Conservation (phyloP, 2,329 filamentous ascomycete genomes). For the Hymenoscyphus occultus region DNA sequence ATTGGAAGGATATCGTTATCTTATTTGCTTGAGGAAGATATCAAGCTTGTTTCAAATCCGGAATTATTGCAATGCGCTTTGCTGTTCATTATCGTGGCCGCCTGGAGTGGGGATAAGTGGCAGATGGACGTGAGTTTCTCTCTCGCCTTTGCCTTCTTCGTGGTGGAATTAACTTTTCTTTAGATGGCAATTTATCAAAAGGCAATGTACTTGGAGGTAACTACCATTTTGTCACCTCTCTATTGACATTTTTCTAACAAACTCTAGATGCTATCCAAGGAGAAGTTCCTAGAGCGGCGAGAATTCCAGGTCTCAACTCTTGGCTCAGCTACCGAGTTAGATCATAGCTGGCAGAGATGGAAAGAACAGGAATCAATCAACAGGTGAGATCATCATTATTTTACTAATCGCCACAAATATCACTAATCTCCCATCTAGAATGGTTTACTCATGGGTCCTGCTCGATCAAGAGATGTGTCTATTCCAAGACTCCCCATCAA, state of each 20-base stretch:
- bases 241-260: background rate
- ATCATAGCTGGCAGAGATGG: conserved; percentile 1
- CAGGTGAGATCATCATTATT: background rate
- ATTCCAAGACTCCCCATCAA: background rate
- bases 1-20: background rate
- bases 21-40: background rate
- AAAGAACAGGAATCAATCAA: conserved; percentile 1
- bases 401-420: background rate
- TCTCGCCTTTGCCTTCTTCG: background rate
- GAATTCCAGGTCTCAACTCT: background rate
- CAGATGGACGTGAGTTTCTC: background rate
- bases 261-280: background rate
- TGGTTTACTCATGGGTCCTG: conserved; percentile 1
- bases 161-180: background rate
- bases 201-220: background rate
- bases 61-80: background rate
- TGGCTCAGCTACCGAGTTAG: background rate
- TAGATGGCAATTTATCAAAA: conserved; percentile 3
- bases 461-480: conserved; percentile 1
- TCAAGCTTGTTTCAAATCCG: conserved; percentile 1
- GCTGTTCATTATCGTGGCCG: background rate
- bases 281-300: background rate
- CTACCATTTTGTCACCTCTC: background rate
- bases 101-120: conserved; percentile 7
- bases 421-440: background rate